Evolutionary conservation across 2,329 filamentous ascomycete species (phyloP).

Genomic region (Xylariomycetidae sp.): DNA sequence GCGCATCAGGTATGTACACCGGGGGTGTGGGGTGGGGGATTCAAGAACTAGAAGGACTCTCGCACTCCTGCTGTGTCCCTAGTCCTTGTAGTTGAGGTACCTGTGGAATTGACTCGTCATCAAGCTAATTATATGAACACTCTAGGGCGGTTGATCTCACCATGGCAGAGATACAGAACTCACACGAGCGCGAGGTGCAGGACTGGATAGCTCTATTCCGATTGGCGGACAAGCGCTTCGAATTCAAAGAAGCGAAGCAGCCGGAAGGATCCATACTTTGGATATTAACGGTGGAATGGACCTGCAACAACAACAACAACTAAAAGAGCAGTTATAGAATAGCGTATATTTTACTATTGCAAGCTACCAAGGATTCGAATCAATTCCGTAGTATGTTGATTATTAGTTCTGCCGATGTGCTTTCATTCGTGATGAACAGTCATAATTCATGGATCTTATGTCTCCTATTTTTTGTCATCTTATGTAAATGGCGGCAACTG

Average conservation of each 20-base stretch:
- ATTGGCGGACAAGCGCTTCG: constrained; percentile 14
- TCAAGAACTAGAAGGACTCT: too few species aligned
- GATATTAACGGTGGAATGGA: constrained; percentile 16
- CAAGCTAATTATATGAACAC: not conserved
- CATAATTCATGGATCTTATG: too few species aligned
- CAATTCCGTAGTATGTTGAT: too few species aligned
- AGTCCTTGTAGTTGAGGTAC: not conserved
- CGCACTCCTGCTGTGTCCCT: not conserved
- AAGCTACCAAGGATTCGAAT: too few species aligned
- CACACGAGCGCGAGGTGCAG: constrained; percentile 17
- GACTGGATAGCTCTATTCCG: constrained; percentile 18
- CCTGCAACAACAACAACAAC: too few species aligned
- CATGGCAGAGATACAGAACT: constrained; percentile 19
- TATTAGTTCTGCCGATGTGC: too few species aligned
- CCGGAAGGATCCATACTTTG: constrained; percentile 15
- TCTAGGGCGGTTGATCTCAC: constrained; percentile 12
- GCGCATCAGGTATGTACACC: not conserved
- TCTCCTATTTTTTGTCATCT: too few species aligned
- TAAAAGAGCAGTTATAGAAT: too few species aligned
- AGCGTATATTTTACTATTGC: too few species aligned
- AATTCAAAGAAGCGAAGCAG: constrained; percentile 12
- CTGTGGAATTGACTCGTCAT: not conserved
- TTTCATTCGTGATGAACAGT: too few species aligned
- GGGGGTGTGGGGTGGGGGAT: too few species aligned
- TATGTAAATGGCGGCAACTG: too few species aligned